Evolutionary conservation across 805 yeast species (phyloP), one percentile per base, ranked within the genome.

Genomic region (Candida tibetensis): DNA sequence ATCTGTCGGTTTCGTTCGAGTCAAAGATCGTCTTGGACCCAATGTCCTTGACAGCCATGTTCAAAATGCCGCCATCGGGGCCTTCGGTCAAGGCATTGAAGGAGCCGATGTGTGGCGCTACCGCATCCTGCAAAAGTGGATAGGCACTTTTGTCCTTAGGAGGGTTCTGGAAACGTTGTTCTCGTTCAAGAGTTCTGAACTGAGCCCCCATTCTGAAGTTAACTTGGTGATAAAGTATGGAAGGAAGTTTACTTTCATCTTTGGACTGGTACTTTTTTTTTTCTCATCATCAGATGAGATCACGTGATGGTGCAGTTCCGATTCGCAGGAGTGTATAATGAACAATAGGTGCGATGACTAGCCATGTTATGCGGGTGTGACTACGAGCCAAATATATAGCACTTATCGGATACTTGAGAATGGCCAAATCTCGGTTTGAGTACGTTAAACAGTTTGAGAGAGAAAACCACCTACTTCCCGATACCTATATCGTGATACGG

Each of bases 31-130:
- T 80, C 55, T 82, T 86, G 42, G 77, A 65, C 7, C 98, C 99
- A 44, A 93, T 88, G 56, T 93, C 98, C 53, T 82, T 74, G 32
- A 84, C 95, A 2, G 85, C 97, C 36, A 83, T 67, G 59, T 90
- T 88, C 43, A 93, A 71, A 17, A 93, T 62, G 4, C 96, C 96
- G 32, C 91, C 95, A 30, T 72, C 81, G 17, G 85, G 79, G 30
- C 95, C 96, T 41, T 86, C 95, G 17, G 95, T 85, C 40, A 93
- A 71, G 4, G 97, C 97, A 71, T 93, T 85, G 73, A 93, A 93
- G 1, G 98, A 91, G 6, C 95, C 97, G 39, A 93, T 77, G 60
- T 93, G 99, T 4, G 99, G 99, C 40, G 80, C 79, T 28, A 93
- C 93, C 12, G 99, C 98, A 46, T 88, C 95, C 41, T 77, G 76